Percentiles rank a stretch among this genome's conserved stretches.
Conservation (phyloP, 345 rosid genomes). For the Hypericum androsaemum region DNA sequence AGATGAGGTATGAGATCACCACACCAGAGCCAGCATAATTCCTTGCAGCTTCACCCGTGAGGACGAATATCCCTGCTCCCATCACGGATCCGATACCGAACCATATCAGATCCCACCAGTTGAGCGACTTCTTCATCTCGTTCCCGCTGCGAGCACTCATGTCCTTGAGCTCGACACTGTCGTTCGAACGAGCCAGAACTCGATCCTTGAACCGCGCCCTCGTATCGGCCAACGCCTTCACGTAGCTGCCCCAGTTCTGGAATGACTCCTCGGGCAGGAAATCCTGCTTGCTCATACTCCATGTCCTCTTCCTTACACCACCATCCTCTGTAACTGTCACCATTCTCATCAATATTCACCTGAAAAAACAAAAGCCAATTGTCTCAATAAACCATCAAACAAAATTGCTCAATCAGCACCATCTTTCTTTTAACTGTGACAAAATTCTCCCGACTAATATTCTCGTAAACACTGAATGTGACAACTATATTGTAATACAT, state of each 20-base stretch:
- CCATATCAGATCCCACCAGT: constrained; percentile 64
- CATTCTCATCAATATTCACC: constrained; percentile 16
- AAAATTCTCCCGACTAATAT: too few relatives aligned
- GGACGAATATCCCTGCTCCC: constrained; percentile 61
- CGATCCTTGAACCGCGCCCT: constrained; percentile 48
- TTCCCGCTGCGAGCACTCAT: constrained; percentile 40
- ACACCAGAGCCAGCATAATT: constrained; percentile 44
- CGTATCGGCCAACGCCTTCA: constrained; percentile 37
- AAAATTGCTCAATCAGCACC: too few relatives aligned
- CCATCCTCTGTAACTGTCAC: constrained; percentile 2
- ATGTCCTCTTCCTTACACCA: constrained; percentile 17
- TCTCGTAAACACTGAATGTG: too few relatives aligned
- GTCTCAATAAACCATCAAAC: too few relatives aligned
- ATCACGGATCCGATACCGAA: constrained; percentile 52
- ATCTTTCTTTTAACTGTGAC: too few relatives aligned
- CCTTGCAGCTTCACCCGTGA: constrained; percentile 51
- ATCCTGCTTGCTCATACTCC: constrained; percentile 29
- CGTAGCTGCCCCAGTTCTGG: constrained; percentile 39
- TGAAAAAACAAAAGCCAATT: constrained; percentile 21
- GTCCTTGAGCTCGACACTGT: constrained; percentile 38
- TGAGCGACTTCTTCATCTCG: constrained; percentile 48
- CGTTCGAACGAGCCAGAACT: constrained; percentile 34
- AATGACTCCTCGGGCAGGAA: constrained; percentile 64
- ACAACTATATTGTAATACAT: too few relatives aligned
- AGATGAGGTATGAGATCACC: constrained; percentile 35